Percentiles rank a stretch among this genome's conserved stretches.
Evolutionary conservation across 1,139 yeast species (phyloP).

Genomic region (Yamadazyma atmosphaerica): DNA sequence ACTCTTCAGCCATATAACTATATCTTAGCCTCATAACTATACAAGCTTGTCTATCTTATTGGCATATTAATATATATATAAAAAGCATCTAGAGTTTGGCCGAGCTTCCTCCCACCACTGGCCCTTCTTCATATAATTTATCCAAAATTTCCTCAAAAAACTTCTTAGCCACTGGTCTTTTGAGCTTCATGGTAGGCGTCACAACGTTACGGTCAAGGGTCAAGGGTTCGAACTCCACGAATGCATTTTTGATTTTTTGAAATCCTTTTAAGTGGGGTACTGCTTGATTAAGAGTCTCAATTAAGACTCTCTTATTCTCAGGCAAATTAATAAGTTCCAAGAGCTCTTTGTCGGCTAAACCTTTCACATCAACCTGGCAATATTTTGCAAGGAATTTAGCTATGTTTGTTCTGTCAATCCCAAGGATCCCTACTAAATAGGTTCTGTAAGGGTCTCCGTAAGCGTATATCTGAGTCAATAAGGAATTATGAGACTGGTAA

Average conservation of each 20-base stretch:
- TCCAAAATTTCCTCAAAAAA: slow-evolving; percentile 49
- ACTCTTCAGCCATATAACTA: too few relatives aligned
- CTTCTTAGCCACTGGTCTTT: slow-evolving; percentile 58
- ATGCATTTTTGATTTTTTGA: slow-evolving; percentile 65
- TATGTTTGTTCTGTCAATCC: slow-evolving; percentile 39
- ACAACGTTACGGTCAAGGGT: slow-evolving; percentile 60
- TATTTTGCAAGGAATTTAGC: slow-evolving; percentile 18
- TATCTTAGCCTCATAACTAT: too few relatives aligned
- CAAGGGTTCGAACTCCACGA: slow-evolving; percentile 65
- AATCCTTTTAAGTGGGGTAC: slow-evolving; percentile 42
- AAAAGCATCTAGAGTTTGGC: too few relatives aligned
- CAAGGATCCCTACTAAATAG: slow-evolving; percentile 63
- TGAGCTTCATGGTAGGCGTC: slow-evolving; percentile 77
- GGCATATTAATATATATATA: too few relatives aligned
- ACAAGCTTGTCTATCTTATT: too few relatives aligned
- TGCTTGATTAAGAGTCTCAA: slow-evolving; percentile 27
- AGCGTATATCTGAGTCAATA: slow-evolving; percentile 34
- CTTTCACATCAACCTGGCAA: slow-evolving; percentile 14
- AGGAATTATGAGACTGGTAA: slow-evolving; percentile 34
- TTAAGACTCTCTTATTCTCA: slow-evolving; percentile 28
- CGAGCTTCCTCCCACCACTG: slow-evolving; percentile 24
- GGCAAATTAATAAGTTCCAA: slow-evolving; percentile 26
- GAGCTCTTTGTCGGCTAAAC: slow-evolving; percentile 20
- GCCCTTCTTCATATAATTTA: slow-evolving; percentile 60
- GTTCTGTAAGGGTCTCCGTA: slow-evolving; percentile 67